Percentiles rank a stretch among this genome's conserved stretches.
These are phyloP conservation scores for Colletotrichum sojae DNA, from an alignment of 2,329 filamentous ascomycete species.

Conservation along the genomic window DNA sequence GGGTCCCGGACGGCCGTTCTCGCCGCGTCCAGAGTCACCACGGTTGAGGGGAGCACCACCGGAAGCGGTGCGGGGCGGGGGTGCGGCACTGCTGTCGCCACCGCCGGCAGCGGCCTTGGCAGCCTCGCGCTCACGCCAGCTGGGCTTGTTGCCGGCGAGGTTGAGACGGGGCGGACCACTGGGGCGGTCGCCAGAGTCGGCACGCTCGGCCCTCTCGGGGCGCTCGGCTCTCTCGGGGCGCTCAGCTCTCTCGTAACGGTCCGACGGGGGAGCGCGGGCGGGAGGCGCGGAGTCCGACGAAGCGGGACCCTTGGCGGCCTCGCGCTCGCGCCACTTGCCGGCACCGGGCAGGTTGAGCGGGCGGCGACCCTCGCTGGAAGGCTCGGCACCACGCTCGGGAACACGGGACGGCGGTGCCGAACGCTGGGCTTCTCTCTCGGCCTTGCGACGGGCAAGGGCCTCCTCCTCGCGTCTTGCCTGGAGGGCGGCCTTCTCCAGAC, in stretches of 20 bases:
- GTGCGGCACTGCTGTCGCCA: constrained; percentile 51
- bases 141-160: constrained; percentile 73
- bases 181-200: constrained; percentile 62
- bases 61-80: constrained; percentile 55
- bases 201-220: constrained; percentile 52
- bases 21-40: constrained; percentile 58
- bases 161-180: constrained; percentile 72
- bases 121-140: constrained; percentile 82
- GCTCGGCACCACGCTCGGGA: constrained; percentile 55
- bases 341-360: constrained; percentile 49
- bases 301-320: constrained; percentile 49
- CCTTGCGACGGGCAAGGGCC: constrained; percentile 81
- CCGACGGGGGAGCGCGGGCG: constrained; percentile 42
- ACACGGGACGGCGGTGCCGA: constrained; percentile 56
- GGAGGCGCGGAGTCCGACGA: constrained; percentile 51
- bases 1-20: constrained; percentile 51
- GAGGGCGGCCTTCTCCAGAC: constrained; percentile 72
- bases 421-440: constrained; percentile 70
- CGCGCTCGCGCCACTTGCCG: constrained; percentile 61
- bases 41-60: constrained; percentile 61
- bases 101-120: constrained; percentile 55
- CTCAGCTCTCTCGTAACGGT: constrained; percentile 16
- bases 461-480: constrained; percentile 91
- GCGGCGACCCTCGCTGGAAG: constrained; percentile 44
- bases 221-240: constrained; percentile 36